phyloP scores from a whole-genome alignment of 352 stramenopile genomes.

The Saprolegnia parasitica region DNA sequence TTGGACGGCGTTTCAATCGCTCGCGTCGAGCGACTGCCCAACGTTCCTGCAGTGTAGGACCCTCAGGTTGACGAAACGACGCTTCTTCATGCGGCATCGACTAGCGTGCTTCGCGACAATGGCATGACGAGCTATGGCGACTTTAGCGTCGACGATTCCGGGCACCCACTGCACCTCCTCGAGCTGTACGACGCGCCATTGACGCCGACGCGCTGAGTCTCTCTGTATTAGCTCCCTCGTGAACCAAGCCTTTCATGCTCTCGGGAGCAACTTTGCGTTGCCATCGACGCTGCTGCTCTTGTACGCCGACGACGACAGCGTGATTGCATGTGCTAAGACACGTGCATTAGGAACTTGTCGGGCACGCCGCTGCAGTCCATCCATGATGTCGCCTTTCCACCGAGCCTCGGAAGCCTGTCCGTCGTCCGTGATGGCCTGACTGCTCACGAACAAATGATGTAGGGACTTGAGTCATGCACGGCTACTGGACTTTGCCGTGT shows the following conservation, averaged over 20 bases:
- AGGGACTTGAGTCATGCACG: constrained; percentile 15
- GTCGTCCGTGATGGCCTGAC: background rate
- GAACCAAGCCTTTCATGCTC: background rate
- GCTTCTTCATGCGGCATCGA: background rate
- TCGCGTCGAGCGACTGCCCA: constrained; percentile 12
- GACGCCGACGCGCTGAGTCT: background rate
- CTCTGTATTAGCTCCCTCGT: constrained; percentile 5
- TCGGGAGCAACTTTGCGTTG: background rate
- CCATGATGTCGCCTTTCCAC: constrained; percentile 16
- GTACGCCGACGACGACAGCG: background rate
- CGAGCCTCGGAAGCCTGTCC: constrained; percentile 13
- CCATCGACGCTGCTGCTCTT: constrained; percentile 9
- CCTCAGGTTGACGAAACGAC: background rate
- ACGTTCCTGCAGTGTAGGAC: constrained; percentile 1
- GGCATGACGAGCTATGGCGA: constrained; percentile 15
- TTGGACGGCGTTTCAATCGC: constrained; percentile 6
- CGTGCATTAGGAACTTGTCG: constrained; percentile 6
- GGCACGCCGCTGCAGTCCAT: constrained; percentile 7
- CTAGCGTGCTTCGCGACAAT: constrained; percentile 19
- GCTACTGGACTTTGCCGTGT: constrained; percentile 4
- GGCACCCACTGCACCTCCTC: background rate
- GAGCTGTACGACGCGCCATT: constrained; percentile 8
- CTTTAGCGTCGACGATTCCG: constrained; percentile 5
- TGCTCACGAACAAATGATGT: background rate
- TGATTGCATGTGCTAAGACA: background rate